Evolutionary conservation across 78 protist genomes (phyloP).

Genomic region (Guillardia theta): DNA sequence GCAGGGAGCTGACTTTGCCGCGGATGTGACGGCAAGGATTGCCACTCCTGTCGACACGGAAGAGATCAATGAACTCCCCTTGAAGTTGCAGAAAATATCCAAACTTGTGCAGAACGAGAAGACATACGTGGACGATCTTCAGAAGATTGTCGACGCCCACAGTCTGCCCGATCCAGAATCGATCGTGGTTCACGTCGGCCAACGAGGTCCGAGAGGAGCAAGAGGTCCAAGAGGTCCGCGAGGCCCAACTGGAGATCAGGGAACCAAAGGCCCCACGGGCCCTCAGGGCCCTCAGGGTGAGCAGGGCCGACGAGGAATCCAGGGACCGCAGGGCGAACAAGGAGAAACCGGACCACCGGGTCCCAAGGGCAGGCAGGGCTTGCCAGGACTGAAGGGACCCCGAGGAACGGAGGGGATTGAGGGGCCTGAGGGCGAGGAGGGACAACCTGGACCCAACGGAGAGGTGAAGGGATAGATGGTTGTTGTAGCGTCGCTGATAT

Average conservation of each 20-base stretch:
- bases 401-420: not conserved
- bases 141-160: not conserved
- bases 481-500: not conserved
- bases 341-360: not conserved
- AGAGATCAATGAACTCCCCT: not conserved
- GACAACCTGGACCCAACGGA: not conserved
- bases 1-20: not conserved
- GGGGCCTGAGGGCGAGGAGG: constrained; percentile 12
- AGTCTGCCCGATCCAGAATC: not conserved
- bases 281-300: not conserved
- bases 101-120: not conserved
- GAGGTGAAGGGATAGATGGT: not conserved
- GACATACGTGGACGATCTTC: not conserved
- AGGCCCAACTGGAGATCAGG: not conserved
- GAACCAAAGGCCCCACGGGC: not conserved
- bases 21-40: not conserved
- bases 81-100: not conserved
- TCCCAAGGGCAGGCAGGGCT: not conserved
- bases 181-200: not conserved
- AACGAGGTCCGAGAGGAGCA: not conserved
- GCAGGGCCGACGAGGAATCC: not conserved
- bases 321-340: not conserved
- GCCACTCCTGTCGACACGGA: not conserved
- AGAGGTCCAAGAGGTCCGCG: not conserved
- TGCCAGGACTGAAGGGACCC: not conserved